These are phyloP conservation scores for Takashimella tepidaria DNA, from an alignment of 1,284 basidiomycete species.

Conservation along the genomic window DNA sequence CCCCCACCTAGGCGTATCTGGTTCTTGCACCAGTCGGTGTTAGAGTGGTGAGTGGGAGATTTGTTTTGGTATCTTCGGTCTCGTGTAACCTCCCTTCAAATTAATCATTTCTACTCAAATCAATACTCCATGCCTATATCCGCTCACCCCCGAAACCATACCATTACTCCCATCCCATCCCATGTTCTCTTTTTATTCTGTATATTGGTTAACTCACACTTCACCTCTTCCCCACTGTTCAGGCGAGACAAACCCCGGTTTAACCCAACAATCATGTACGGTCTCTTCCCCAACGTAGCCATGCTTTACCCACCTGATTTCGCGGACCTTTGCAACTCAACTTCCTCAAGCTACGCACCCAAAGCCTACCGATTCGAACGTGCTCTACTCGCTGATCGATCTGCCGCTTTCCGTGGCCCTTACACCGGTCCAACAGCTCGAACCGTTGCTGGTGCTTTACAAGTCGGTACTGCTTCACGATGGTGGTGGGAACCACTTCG, in stretches of 20 bases:
- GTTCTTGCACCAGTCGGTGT: slow-evolving; percentile 41
- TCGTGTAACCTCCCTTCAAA: background rate
- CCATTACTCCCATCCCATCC: background rate
- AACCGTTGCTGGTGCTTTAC: slow-evolving; percentile 51
- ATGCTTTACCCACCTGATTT: slow-evolving; percentile 66
- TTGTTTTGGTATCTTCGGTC: too few species aligned
- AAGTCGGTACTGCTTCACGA: slow-evolving; percentile 50
- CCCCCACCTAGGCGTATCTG: slow-evolving; percentile 39
- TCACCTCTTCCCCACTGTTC: background rate
- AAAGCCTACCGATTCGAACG: slow-evolving; percentile 47
- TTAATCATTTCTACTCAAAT: background rate
- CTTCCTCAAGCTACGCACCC: slow-evolving; percentile 36
- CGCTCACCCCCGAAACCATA: background rate
- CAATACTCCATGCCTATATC: too few species aligned
- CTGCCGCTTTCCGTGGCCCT: slow-evolving; percentile 63
- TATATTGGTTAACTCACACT: background rate
- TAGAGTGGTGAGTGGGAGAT: slow-evolving; percentile 44
- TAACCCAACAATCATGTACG: slow-evolving; percentile 42
- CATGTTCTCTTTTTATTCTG: background rate
- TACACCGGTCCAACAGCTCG: slow-evolving; percentile 63
- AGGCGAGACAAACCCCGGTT: slow-evolving; percentile 46
- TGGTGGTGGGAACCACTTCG: slow-evolving; percentile 68
- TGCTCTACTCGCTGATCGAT: slow-evolving; percentile 62
- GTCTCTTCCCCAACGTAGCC: slow-evolving; percentile 48
- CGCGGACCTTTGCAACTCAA: slow-evolving; percentile 52